Evolutionary conservation across 345 rosid genomes (phyloP).

Genomic region (Euphorbia pulcherrima): DNA sequence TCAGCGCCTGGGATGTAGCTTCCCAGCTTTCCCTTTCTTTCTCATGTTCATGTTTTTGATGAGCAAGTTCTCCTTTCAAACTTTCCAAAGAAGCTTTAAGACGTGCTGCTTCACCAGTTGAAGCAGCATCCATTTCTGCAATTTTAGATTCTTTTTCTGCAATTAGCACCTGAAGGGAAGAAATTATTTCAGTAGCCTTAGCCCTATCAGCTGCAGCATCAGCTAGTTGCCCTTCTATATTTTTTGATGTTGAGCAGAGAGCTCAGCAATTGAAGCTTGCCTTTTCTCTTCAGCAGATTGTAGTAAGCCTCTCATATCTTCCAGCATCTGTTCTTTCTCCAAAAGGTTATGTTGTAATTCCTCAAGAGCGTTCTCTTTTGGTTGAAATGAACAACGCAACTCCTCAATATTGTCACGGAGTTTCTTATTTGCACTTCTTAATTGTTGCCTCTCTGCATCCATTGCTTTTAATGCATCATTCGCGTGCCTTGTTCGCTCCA

Average conservation of each 20-base stretch:
- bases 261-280: conserved; percentile 66
- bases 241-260: conserved; percentile 78
- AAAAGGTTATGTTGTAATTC: conserved; percentile 70
- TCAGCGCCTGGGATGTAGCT: conserved; percentile 61
- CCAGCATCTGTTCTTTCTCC: conserved; percentile 92
- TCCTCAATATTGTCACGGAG: conserved; percentile 92
- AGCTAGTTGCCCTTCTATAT: conserved; percentile 80
- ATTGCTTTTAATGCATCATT: conserved; percentile 96
- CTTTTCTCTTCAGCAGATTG: conserved; percentile 76
- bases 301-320: conserved; percentile 68
- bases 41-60: conserved; percentile 65
- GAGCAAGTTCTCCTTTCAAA: conserved; percentile 76
- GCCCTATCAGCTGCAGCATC: conserved; percentile 81
- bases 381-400: conserved; percentile 66
- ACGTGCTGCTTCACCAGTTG: conserved; percentile 91
- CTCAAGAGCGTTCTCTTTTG: conserved; percentile 78
- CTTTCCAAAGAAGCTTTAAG: conserved; percentile 74
- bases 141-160: conserved; percentile 89
- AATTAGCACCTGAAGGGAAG: conserved; percentile 70
- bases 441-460: conserved; percentile 94
- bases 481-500: conserved; percentile 90
- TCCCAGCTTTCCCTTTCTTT: conserved; percentile 84
- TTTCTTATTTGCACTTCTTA: conserved; percentile 89
- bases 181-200: conserved; percentile 77
- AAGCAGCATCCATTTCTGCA: conserved; percentile 95